These are phyloP conservation scores for Orbilia quercus DNA, from an alignment of 2,329 filamentous ascomycete genomes.

Conservation along the genomic window DNA sequence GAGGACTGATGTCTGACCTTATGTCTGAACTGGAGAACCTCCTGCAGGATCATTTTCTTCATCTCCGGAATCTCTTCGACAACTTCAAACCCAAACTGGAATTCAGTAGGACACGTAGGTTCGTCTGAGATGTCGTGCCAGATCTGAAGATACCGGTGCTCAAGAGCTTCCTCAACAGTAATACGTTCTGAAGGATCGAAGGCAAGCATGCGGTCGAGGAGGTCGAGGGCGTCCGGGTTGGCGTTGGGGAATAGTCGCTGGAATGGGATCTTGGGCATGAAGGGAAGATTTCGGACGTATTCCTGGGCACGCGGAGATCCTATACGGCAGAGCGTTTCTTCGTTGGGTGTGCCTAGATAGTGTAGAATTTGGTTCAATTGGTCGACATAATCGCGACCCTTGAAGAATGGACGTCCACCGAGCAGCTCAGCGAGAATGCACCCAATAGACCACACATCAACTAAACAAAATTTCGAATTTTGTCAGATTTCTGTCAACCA, in stretches of 20 bases:
- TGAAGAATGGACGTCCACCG: slow-evolving; percentile 97
- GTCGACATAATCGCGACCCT: slow-evolving; percentile 98
- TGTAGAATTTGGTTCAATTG: slow-evolving; percentile 99
- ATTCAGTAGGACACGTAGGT: slow-evolving; percentile 89
- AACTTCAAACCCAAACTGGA: slow-evolving; percentile 99
- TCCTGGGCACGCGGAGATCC: slow-evolving; percentile 95
- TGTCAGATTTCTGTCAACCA: slow-evolving; percentile 13
- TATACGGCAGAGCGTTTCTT: slow-evolving; percentile 92
- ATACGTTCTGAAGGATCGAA: slow-evolving; percentile 96
- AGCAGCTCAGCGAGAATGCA: slow-evolving; percentile 97
- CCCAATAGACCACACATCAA: slow-evolving; percentile 98
- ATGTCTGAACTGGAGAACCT: slow-evolving; percentile 85
- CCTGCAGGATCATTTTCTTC: slow-evolving; percentile 96
- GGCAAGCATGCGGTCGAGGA: slow-evolving; percentile 95
- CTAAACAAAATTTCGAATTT: slow-evolving; percentile 65
- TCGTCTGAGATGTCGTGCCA: slow-evolving; percentile 99
- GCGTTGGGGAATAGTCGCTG: slow-evolving; percentile 88
- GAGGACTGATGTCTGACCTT: slow-evolving; percentile 67
- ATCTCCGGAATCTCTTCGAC: slow-evolving; percentile 94
- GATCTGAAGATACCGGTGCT: slow-evolving; percentile 95
- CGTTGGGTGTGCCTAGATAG: slow-evolving; percentile 95
- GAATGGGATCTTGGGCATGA: slow-evolving; percentile 94
- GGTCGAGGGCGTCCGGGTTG: slow-evolving; percentile 93
- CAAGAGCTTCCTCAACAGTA: slow-evolving; percentile 91
- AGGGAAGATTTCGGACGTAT: slow-evolving; percentile 95